Percentiles rank a stretch among this genome's conserved stretches.
These are phyloP conservation scores for Tetrahymena thermophila DNA, from an alignment of 73 alveolate species.

Conservation along the genomic window DNA sequence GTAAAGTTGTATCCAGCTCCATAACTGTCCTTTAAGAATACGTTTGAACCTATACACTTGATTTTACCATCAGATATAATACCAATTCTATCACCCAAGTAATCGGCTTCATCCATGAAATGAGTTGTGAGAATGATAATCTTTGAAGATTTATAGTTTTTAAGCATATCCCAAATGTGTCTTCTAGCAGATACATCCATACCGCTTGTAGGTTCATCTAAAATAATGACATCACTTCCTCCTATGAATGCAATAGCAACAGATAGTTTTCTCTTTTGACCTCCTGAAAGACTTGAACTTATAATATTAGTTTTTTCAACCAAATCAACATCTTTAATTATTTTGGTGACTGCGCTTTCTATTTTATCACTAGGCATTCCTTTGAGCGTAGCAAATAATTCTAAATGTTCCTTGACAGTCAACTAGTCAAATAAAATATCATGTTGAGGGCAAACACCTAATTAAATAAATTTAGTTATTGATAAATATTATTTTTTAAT, in stretches of 20 bases:
- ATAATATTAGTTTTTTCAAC: slow-evolving; percentile 38
- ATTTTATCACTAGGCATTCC: slow-evolving; percentile 52
- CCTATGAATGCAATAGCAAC: slow-evolving; percentile 95
- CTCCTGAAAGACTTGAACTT: slow-evolving; percentile 87
- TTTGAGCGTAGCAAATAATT: slow-evolving; percentile 55
- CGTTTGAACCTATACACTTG: slow-evolving; percentile 47
- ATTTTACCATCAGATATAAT: slow-evolving; percentile 66
- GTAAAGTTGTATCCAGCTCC: slow-evolving; percentile 76
- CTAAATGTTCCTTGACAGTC: slow-evolving; percentile 78
- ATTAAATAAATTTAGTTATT: too few relatives aligned
- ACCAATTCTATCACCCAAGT: too few relatives aligned
- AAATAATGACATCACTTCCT: slow-evolving; percentile 80
- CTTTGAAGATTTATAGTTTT: slow-evolving; percentile 70
- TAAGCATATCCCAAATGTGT: slow-evolving; percentile 92
- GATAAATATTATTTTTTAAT: too few relatives aligned
- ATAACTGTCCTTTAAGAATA: slow-evolving; percentile 51
- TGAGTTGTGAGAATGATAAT: slow-evolving; percentile 84
- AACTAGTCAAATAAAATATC: slow-evolving; percentile 79
- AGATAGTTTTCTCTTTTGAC: slow-evolving; percentile 90
- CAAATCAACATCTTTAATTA: slow-evolving; percentile 60
- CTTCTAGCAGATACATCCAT: slow-evolving; percentile 93
- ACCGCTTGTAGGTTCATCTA: slow-evolving; percentile 98
- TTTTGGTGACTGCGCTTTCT: slow-evolving; percentile 12
- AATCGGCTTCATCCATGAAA: slow-evolving; percentile 88
- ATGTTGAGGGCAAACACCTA: slow-evolving; percentile 78